These are phyloP conservation scores for Mycosphaerella sp. DNA, from an alignment of 2,329 filamentous ascomycete genomes.

Conservation along the genomic window DNA sequence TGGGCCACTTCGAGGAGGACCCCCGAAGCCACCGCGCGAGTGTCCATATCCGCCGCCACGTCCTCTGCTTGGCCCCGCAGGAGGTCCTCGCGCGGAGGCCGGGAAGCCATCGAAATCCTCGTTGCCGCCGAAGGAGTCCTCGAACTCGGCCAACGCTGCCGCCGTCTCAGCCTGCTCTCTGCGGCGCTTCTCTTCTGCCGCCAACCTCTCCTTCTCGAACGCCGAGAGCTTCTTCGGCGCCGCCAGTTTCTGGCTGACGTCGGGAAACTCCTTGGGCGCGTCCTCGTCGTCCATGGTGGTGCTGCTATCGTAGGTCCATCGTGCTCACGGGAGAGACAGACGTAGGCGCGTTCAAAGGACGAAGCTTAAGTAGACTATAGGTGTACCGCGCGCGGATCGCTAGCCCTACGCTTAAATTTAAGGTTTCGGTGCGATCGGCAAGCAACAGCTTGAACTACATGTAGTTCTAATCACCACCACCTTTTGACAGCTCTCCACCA, in stretches of 20 bases:
- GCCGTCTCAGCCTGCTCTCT: conserved; percentile 82
- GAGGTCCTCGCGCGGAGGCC: conserved; percentile 19
- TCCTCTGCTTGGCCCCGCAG: conserved; percentile 14
- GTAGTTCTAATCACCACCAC: too few species aligned
- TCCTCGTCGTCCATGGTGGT: conserved; percentile 22
- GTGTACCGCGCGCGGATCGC: too few species aligned
- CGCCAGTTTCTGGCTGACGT: conserved; percentile 65
- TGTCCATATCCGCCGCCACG: conserved; percentile 17
- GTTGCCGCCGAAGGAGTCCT: conserved; percentile 60
- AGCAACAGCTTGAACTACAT: too few species aligned
- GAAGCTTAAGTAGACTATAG: too few species aligned
- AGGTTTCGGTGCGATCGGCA: too few species aligned
- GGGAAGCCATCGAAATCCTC: conserved; percentile 39
- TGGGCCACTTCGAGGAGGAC: conserved; percentile 44
- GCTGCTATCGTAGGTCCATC: too few species aligned
- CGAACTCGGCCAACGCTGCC: conserved; percentile 79
- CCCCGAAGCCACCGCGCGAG: conserved; percentile 27
- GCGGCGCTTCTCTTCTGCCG: conserved; percentile 79
- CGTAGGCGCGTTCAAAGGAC: too few species aligned
- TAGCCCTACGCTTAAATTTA: too few species aligned
- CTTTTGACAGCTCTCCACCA: not conserved
- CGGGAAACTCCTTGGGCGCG: conserved; percentile 52
- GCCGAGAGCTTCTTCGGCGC: conserved; percentile 77
- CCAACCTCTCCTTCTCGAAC: conserved; percentile 82
- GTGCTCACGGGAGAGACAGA: too few species aligned